Percentiles rank a stretch among this genome's conserved stretches.
Evolutionary conservation across 1,139 yeast genomes (phyloP).

Genomic region (Pichia sp.): DNA sequence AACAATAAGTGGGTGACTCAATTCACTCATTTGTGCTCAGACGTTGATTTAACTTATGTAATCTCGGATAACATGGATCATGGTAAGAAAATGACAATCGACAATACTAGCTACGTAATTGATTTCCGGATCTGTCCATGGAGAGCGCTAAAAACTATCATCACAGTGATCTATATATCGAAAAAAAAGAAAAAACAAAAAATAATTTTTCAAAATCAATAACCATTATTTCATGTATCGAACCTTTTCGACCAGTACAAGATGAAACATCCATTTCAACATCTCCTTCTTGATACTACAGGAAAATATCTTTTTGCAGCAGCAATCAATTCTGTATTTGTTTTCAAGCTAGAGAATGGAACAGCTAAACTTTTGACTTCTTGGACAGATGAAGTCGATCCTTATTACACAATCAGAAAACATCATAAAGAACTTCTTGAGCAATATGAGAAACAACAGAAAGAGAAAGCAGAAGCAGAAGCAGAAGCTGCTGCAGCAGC

Average conservation of each 20-base stretch:
- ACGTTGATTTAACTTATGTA: no score
- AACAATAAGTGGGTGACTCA: constrained; percentile 25
- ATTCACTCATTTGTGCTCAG: constrained; percentile 1
- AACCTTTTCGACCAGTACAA: background rate
- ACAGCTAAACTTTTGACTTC: constrained; percentile 27
- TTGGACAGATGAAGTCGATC: constrained; percentile 55
- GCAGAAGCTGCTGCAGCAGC: constrained; percentile 18
- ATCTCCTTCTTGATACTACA: constrained; percentile 36
- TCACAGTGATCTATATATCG: no score
- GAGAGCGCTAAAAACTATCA: no score
- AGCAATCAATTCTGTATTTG: constrained; percentile 50
- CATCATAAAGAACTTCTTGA: constrained; percentile 32
- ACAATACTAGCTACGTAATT: no score
- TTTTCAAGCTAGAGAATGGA: constrained; percentile 31
- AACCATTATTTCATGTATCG: background rate
- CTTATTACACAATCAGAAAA: constrained; percentile 35
- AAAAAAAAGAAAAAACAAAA: no score
- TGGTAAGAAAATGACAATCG: no score
- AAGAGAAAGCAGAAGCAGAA: constrained; percentile 28
- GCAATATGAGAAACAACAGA: constrained; percentile 29
- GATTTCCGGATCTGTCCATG: no score
- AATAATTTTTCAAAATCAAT: background rate
- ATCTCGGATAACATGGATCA: no score
- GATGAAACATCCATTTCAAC: constrained; percentile 67
- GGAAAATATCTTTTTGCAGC: constrained; percentile 48